These are phyloP conservation scores for Coprinopsis sp. DNA, from an alignment of 768 basidiomycete species.

Conservation along the genomic window DNA sequence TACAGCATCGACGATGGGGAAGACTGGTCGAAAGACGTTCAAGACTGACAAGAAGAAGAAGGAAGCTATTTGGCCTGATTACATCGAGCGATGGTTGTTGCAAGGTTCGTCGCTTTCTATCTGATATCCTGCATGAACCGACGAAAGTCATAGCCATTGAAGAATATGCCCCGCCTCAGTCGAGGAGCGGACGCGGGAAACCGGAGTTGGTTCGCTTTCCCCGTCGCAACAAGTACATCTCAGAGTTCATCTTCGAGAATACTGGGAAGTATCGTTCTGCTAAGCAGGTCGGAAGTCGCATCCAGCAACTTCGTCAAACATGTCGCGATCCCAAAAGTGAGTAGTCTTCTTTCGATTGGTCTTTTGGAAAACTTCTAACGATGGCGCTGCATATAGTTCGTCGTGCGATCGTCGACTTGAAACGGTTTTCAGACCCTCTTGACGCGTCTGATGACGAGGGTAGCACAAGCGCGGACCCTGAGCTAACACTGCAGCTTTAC, in stretches of 20 bases:
- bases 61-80: conserved; percentile 22
- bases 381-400: neutral
- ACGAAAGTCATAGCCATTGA: neutral
- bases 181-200: conserved; percentile 11
- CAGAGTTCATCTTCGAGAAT: conserved; percentile 56
- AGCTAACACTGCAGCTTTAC: too few species aligned
- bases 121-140: neutral
- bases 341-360: too few species aligned
- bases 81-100: conserved; percentile 19
- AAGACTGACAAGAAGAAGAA: conserved; percentile 16
- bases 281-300: conserved; percentile 73
- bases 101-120: conserved; percentile 14
- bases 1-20: neutral
- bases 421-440: too few species aligned
- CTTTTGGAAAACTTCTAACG: too few species aligned
- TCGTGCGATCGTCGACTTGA: too few species aligned
- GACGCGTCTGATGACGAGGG: too few species aligned
- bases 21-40: conserved; percentile 24
- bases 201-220: conserved; percentile 49
- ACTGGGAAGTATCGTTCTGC: conserved; percentile 63
- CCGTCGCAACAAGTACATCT: conserved; percentile 70
- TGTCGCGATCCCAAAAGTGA: conserved; percentile 58
- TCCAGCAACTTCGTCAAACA: conserved; percentile 70
- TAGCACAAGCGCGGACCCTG: too few species aligned
- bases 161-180: conserved; percentile 15